Evolutionary conservation across 2,329 filamentous ascomycete species (phyloP).

Genomic region (Exophiala aquamarina): DNA sequence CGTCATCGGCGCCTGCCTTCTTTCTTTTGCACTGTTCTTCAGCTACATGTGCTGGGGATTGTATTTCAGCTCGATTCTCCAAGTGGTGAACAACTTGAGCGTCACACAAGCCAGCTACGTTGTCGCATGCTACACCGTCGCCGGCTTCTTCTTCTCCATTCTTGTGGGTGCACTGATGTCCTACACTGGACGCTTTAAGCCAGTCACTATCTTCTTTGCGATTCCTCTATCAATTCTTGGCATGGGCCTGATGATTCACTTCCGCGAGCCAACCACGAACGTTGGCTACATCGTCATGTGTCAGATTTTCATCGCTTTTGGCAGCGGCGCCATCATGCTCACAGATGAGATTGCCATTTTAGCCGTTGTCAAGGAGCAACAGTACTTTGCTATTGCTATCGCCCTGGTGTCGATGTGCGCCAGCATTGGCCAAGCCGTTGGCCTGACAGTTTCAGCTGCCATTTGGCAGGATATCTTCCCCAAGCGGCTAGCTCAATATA

Average conservation of each 20-base stretch:
- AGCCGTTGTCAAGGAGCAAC: slow-evolving; percentile 43
- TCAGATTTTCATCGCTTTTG: slow-evolving; percentile 56
- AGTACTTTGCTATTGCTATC: slow-evolving; percentile 54
- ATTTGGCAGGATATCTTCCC: slow-evolving; percentile 59
- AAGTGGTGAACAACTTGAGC: slow-evolving; percentile 22
- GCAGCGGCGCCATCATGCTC: slow-evolving; percentile 52
- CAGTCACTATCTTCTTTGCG: slow-evolving; percentile 45
- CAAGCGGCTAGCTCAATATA: too few relatives aligned
- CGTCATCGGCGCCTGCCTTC: slow-evolving; percentile 21
- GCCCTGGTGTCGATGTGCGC: slow-evolving; percentile 57
- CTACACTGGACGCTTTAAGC: slow-evolving; percentile 50
- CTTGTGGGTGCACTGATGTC: slow-evolving; percentile 51
- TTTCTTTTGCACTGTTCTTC: slow-evolving; percentile 25
- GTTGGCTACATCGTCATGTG: slow-evolving; percentile 55
- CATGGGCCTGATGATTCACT: slow-evolving; percentile 53
- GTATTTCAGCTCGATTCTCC: slow-evolving; percentile 29
- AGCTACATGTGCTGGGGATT: slow-evolving; percentile 33
- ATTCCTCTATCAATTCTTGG: slow-evolving; percentile 50
- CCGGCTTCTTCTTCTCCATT: slow-evolving; percentile 53
- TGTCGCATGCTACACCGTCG: slow-evolving; percentile 52
- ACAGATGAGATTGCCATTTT: slow-evolving; percentile 56
- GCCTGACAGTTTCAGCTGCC: slow-evolving; percentile 53
- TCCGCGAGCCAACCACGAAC: slow-evolving; percentile 46
- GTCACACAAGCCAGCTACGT: slow-evolving; percentile 36
- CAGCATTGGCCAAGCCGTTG: slow-evolving; percentile 55